These are phyloP conservation scores for Sarocladiaceae sp. DNA, from an alignment of 2,329 filamentous ascomycete genomes.

Conservation along the genomic window DNA sequence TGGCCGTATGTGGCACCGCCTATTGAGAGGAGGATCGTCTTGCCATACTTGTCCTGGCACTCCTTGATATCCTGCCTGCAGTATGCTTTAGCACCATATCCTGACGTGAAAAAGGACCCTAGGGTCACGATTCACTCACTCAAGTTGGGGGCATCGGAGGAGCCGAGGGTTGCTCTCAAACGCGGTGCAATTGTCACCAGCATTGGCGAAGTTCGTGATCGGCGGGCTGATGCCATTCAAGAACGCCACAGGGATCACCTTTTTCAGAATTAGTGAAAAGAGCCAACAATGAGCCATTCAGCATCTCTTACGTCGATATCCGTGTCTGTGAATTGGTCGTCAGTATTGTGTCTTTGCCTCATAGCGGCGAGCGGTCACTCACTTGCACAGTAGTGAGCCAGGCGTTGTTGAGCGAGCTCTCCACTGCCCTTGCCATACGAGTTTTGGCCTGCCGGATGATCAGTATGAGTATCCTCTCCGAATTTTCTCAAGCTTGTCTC, in stretches of 20 bases:
- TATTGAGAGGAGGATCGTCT: constrained; percentile 67
- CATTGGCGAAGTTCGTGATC: constrained; percentile 58
- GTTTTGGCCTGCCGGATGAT: constrained; percentile 45
- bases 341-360: too few relatives aligned
- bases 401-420: constrained; percentile 42
- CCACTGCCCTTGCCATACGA: constrained; percentile 43
- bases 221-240: constrained; percentile 49
- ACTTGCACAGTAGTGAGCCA: constrained; percentile 55
- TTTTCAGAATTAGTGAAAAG: too few relatives aligned
- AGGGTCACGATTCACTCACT: constrained; percentile 42
- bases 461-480: not conserved
- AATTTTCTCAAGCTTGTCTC: constrained; percentile 8
- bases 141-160: constrained; percentile 57
- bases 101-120: not conserved
- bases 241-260: constrained; percentile 59
- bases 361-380: too few relatives aligned
- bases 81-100: not conserved
- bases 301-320: constrained; percentile 36
- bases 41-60: constrained; percentile 54
- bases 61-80: constrained; percentile 41
- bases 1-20: constrained; percentile 66
- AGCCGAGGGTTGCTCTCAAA: constrained; percentile 50
- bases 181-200: constrained; percentile 52
- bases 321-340: constrained; percentile 29
- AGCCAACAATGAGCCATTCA: too few relatives aligned